phyloP scores from a whole-genome alignment of 1,139 yeast genomes.

The Geotrichum carabidarum region DNA sequence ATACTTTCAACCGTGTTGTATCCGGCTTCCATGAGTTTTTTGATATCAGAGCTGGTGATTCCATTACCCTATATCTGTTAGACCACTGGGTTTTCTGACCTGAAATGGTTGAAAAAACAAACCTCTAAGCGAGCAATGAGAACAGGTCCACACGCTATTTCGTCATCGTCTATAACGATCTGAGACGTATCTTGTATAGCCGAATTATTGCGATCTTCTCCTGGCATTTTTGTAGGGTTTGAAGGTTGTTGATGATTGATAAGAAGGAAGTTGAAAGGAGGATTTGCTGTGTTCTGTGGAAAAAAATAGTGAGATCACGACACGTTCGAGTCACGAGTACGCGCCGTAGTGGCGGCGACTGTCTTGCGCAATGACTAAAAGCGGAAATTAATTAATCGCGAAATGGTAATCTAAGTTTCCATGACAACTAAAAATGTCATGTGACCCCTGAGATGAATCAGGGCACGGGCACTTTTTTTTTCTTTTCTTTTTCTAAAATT shows the following conservation, averaged over 20 bases:
- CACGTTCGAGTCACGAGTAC: not conserved
- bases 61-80: constrained; percentile 63
- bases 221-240: constrained; percentile 1
- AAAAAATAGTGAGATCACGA: not conserved
- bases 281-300: not conserved
- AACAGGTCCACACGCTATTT: constrained; percentile 46
- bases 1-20: constrained; percentile 85
- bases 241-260: not conserved
- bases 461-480: too few relatives aligned
- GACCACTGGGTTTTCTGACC: not conserved
- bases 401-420: too few relatives aligned
- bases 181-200: constrained; percentile 6
- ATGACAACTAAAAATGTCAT: too few relatives aligned
- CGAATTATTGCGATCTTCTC: not conserved
- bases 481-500: not conserved
- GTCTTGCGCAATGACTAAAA: not conserved
- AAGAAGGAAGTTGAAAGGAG: not conserved
- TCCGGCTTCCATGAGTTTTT: constrained; percentile 77
- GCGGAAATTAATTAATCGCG: not conserved
- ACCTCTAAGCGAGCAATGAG: constrained; percentile 42
- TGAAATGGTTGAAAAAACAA: constrained; percentile 18
- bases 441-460: too few relatives aligned
- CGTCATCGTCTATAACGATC: constrained; percentile 38
- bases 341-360: not conserved
- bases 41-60: constrained; percentile 71